These are phyloP conservation scores for Aspergillus hiratsukae DNA, from an alignment of 2,329 filamentous ascomycete genomes.

Conservation along the genomic window DNA sequence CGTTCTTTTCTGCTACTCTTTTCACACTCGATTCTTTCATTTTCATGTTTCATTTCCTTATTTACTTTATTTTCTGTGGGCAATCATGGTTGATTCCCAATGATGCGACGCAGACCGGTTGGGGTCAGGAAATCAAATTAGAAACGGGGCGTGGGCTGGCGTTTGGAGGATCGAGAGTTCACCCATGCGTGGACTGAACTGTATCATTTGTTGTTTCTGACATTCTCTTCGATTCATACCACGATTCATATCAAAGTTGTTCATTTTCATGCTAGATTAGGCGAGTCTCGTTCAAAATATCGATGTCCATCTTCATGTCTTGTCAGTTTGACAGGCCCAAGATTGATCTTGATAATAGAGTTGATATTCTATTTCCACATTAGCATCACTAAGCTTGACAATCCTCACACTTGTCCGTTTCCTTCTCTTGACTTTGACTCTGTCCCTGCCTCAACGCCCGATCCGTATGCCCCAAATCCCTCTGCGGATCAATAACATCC, in stretches of 20 bases:
- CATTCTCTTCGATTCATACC: constrained; percentile 2
- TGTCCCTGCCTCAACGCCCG: constrained; percentile 38
- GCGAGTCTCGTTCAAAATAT: background rate
- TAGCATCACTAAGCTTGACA: constrained; percentile 10
- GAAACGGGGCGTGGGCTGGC: constrained; percentile 15
- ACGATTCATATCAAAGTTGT: background rate
- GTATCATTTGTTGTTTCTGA: constrained; percentile 1
- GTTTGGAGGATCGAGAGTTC: constrained; percentile 8
- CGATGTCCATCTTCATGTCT: background rate
- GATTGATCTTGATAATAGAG: constrained; percentile 1
- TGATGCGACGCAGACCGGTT: constrained; percentile 6
- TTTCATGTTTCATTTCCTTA: constrained; percentile 4
- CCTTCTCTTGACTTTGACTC: constrained; percentile 7
- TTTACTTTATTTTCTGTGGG: constrained; percentile 1
- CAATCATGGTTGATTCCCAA: background rate
- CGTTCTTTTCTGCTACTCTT: background rate
- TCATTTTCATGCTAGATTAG: background rate
- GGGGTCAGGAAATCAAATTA: constrained; percentile 9
- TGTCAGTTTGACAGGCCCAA: background rate
- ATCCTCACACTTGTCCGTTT: constrained; percentile 22
- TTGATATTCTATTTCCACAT: background rate
- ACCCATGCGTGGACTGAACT: constrained; percentile 1
- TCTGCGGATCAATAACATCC: constrained; percentile 72
- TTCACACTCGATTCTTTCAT: background rate
- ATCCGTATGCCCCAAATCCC: constrained; percentile 79